These are phyloP conservation scores for Ophiostoma sp. DNA, from an alignment of 2,329 filamentous ascomycete species.

Conservation along the genomic window DNA sequence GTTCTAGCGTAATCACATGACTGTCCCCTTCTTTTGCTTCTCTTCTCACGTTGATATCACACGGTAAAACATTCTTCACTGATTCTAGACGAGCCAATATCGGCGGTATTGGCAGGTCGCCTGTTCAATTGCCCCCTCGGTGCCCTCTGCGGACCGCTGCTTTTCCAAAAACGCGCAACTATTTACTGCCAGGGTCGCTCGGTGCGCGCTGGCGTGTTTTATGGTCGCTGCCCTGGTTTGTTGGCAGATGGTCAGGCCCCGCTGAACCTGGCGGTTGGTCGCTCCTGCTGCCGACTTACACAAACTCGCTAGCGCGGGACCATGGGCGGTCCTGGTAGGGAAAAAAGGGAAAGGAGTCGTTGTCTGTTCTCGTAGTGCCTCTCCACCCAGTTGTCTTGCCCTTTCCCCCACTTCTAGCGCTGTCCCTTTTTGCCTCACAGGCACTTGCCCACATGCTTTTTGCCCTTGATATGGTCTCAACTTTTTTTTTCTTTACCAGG, in stretches of 20 bases:
- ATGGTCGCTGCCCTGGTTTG: background rate
- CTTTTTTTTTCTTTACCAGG: background rate
- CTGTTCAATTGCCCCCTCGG: background rate
- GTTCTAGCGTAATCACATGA: background rate
- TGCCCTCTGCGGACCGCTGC: background rate
- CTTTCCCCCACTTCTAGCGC: slow-evolving; percentile 23
- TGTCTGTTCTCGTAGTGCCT: background rate
- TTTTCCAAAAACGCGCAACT: slow-evolving; percentile 7
- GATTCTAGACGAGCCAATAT: background rate
- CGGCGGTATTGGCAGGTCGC: background rate
- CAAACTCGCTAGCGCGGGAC: slow-evolving; percentile 14
- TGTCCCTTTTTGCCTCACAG: slow-evolving; percentile 25
- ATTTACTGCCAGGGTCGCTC: background rate
- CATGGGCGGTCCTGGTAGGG: background rate
- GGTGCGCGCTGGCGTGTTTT: slow-evolving; percentile 12
- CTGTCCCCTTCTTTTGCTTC: background rate
- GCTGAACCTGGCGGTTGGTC: slow-evolving; percentile 6
- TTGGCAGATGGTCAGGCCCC: background rate
- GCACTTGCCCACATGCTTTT: slow-evolving; percentile 26
- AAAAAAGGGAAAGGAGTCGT: background rate
- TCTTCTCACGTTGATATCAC: background rate
- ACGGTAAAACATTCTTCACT: background rate
- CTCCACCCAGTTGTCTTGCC: slow-evolving; percentile 5
- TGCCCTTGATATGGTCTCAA: slow-evolving; percentile 4
- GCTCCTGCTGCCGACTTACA: slow-evolving; percentile 20